phyloP scores from a whole-genome alignment of 2,329 filamentous ascomycete species.

The Phyllosticta citriasiana region DNA sequence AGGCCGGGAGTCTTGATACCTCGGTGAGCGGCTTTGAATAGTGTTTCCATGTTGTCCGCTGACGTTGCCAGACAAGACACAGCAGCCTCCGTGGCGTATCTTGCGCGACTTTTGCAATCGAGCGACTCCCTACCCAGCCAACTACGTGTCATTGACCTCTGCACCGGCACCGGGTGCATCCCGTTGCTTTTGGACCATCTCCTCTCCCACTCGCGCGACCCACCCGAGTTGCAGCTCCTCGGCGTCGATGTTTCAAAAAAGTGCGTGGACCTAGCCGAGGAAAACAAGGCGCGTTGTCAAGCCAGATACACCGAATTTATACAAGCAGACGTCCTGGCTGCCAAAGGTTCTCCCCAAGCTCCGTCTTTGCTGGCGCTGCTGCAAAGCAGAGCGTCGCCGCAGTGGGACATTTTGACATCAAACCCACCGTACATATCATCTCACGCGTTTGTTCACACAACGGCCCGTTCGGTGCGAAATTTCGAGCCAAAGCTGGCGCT shows the following conservation, averaged over 20 bases:
- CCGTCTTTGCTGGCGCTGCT: background rate
- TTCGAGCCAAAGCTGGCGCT: conserved; percentile 76
- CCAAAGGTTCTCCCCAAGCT: background rate
- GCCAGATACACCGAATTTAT: conserved; percentile 8
- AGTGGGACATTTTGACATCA: conserved; percentile 53
- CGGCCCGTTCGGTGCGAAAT: conserved; percentile 63
- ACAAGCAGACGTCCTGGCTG: conserved; percentile 2
- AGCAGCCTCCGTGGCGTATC: conserved; percentile 26
- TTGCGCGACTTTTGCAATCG: conserved; percentile 20
- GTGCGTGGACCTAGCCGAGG: conserved; percentile 55
- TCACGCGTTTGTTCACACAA: conserved; percentile 50
- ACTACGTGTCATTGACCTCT: conserved; percentile 69
- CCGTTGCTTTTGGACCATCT: conserved; percentile 62
- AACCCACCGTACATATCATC: conserved; percentile 89
- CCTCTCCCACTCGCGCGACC: conserved; percentile 30
- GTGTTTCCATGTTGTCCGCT: background rate
- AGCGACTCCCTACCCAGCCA: conserved; percentile 15
- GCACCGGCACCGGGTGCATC: conserved; percentile 87
- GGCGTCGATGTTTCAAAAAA: conserved; percentile 63
- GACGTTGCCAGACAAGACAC: conserved; percentile 33
- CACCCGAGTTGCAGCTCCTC: conserved; percentile 38
- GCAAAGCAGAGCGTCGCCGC: background rate
- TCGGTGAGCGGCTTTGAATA: conserved; percentile 36
- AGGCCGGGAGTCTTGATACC: conserved; percentile 75
- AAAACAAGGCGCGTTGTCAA: conserved; percentile 39